A percentile compares a stretch with the other conserved stretches of the same genome.
Conservation (phyloP, 805 yeast species). For the Myxozyma mucilagina region DNA sequence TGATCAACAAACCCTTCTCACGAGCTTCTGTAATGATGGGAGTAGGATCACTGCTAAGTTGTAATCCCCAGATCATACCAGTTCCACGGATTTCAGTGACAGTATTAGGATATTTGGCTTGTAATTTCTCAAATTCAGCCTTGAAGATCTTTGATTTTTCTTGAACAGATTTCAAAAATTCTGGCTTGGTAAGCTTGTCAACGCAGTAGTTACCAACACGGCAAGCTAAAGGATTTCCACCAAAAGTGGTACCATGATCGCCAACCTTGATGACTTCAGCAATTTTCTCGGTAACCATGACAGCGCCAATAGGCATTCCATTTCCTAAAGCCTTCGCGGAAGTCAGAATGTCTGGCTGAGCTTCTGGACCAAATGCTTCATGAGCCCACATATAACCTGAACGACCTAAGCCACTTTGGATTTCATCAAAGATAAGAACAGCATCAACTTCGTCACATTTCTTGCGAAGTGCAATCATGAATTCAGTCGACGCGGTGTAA, state of each 20-base stretch:
- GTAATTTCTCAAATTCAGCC: conserved; percentile 44
- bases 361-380: conserved; percentile 65
- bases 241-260: conserved; percentile 97
- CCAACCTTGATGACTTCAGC: conserved; percentile 77
- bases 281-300: conserved; percentile 78
- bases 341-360: conserved; percentile 92
- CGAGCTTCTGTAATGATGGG: conserved; percentile 67
- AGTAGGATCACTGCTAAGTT: conserved; percentile 64
- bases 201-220: conserved; percentile 78
- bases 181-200: conserved; percentile 59
- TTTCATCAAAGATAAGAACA: conserved; percentile 86
- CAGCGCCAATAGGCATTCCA: conserved; percentile 95
- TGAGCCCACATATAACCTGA: conserved; percentile 95
- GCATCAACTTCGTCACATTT: conserved; percentile 71
- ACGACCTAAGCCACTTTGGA: conserved; percentile 95
- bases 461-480: conserved; percentile 63
- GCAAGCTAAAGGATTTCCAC: conserved; percentile 93
- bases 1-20: conserved; percentile 76
- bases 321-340: conserved; percentile 96
- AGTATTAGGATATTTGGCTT: conserved; percentile 56
- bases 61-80: conserved; percentile 84
- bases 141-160: conserved; percentile 59
- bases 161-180: conserved; percentile 61
- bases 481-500: conserved; percentile 62
- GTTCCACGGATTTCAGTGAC: conserved; percentile 78